Base-by-base conservation (phyloP, 2,329 filamentous ascomycete genomes). In the Endothia cerciana region DNA sequence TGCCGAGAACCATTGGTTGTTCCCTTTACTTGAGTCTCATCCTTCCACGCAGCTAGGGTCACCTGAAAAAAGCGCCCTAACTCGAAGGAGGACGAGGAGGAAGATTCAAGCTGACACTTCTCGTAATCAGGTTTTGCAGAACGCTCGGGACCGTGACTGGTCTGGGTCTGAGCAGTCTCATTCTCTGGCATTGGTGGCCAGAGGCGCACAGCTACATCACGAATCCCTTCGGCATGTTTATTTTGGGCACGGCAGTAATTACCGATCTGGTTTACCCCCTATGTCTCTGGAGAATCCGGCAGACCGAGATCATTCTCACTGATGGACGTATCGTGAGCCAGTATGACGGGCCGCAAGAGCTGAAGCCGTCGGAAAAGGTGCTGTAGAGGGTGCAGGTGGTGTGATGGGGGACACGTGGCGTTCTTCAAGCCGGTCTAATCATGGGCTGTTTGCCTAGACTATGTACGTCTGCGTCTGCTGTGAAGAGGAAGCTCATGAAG, bases 131-230 rank as follows among this genome's bases (percentile, higher is more conserved):
- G 81, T 74, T 79, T 38, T 79, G 76, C 40, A 78, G 82, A 60
- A 76, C 77, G 15, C 64, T 79, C 2, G 82, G 82, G 4, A 79
- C 80, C 1, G 61, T 82, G 10, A 72, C 78, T 65, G 81, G 81
- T 1, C 72, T 83, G 22, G 74, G 78, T 5, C 64, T 77, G 13
- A 74, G 74, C 53, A 79, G 78, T 62, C 72, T 72, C 10, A 69
- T 82, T 53, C 72, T 81, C n/a, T 83, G 81, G 81, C 82, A 78
- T 74, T 78, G 78, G 69, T 84, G 83, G 83, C 81, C 81, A 3
- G 83, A 84, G 64, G 79, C 81, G 1, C 80, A 85, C 70, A 77
- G 76, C 13, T 85, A 82, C 70, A 78, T 81, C 38, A 73, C 77
- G 59, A 78, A 77, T 40, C 81, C 79, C 0, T 72, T 82, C 4